Conservation (phyloP, 352 stramenopile species). For the Phytophthora pini region DNA sequence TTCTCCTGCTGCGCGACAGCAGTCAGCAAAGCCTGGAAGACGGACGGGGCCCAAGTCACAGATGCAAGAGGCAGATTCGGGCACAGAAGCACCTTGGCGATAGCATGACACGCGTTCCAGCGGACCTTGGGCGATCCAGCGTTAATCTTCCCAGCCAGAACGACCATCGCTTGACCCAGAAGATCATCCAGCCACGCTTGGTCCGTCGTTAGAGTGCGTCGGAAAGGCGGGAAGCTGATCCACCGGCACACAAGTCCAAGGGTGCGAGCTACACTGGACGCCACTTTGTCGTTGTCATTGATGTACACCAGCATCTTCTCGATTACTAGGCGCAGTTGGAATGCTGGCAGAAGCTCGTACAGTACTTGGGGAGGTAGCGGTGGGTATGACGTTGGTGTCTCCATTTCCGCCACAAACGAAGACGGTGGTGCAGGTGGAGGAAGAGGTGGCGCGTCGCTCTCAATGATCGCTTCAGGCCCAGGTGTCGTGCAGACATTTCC, state of each 20-base stretch:
- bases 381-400: constrained; percentile 20
- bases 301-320: constrained; percentile 88
- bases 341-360: constrained; percentile 72
- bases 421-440: constrained; percentile 14
- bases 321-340: constrained; percentile 70
- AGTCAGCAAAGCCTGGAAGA: constrained; percentile 81
- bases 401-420: constrained; percentile 18
- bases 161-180: constrained; percentile 70
- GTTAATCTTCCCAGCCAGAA: constrained; percentile 79
- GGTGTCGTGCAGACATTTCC: constrained; percentile 87
- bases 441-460: constrained; percentile 14
- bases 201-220: constrained; percentile 39
- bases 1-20: constrained; percentile 89
- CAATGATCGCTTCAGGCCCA: constrained; percentile 59
- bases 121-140: constrained; percentile 84
- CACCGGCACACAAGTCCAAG: constrained; percentile 83
- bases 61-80: constrained; percentile 78
- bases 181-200: constrained; percentile 53
- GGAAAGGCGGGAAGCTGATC: constrained; percentile 78
- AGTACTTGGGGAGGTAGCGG: constrained; percentile 39
- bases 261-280: constrained; percentile 82
- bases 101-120: constrained; percentile 89
- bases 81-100: constrained; percentile 87
- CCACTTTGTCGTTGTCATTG: constrained; percentile 91
- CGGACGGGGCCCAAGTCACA: constrained; percentile 73